A percentile compares a stretch with the other conserved stretches of the same genome.
Evolutionary conservation across 192 early-diverging fungal species (phyloP).

Genomic region (Umbelopsis sp.): DNA sequence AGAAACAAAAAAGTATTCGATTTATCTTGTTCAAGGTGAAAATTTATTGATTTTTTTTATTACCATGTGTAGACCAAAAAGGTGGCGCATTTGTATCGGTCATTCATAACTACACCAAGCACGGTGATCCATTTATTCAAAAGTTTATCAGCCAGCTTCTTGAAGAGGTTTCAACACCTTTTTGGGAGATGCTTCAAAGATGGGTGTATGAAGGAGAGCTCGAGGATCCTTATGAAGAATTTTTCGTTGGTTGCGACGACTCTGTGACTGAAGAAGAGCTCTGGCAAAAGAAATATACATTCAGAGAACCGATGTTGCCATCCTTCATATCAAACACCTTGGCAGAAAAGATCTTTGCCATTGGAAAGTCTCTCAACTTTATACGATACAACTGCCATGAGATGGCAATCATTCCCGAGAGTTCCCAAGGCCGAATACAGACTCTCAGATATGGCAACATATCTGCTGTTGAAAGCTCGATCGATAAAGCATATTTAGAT

Average conservation of each 20-base stretch:
- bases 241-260: conserved; percentile 74
- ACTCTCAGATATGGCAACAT: conserved; percentile 70
- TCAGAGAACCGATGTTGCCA: conserved; percentile 85
- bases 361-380: conserved; percentile 90
- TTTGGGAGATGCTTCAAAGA: conserved; percentile 83
- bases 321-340: conserved; percentile 73
- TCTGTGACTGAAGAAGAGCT: conserved; percentile 66
- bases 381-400: conserved; percentile 69
- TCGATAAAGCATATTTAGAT: conserved; percentile 69
- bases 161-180: conserved; percentile 80
- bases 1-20: background rate
- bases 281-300: conserved; percentile 82
- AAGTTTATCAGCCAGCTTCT: conserved; percentile 76
- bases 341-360: conserved; percentile 87
- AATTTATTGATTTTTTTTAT: background rate
- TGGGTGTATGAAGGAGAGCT: conserved; percentile 97
- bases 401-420: conserved; percentile 40
- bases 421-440: conserved; percentile 25
- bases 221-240: conserved; percentile 90
- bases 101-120: conserved; percentile 81
- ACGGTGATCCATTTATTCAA: conserved; percentile 91
- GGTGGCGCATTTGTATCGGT: conserved; percentile 75
- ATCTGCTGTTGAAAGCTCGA: conserved; percentile 69
- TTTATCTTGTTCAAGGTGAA: too few relatives aligned
- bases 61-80: conserved; percentile 45